Conservation (phyloP, 805 yeast genomes). For the Kregervanrija pseudodelftensis region DNA sequence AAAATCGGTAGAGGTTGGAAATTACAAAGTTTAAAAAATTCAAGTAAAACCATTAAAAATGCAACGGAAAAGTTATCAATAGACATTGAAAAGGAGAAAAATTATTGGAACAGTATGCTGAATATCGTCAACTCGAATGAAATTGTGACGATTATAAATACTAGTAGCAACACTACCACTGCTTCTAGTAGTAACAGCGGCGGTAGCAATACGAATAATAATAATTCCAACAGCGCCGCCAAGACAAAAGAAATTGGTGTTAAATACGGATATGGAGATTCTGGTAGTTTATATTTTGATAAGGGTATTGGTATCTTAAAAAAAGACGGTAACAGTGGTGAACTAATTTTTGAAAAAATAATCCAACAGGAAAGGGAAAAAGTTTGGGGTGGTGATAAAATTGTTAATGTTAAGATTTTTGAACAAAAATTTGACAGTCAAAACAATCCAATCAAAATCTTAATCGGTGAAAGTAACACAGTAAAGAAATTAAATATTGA, state of each 20-base stretch:
- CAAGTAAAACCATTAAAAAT: conserved; percentile 42
- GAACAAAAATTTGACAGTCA: conserved; percentile 10
- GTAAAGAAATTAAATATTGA: neutral
- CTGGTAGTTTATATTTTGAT: conserved; percentile 73
- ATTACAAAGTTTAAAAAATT: conserved; percentile 53
- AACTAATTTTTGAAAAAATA: conserved; percentile 30
- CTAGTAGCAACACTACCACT: conserved; percentile 27
- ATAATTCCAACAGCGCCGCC: conserved; percentile 23
- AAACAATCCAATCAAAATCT: neutral
- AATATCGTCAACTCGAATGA: conserved; percentile 44
- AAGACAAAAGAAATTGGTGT: conserved; percentile 60
- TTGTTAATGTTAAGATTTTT: conserved; percentile 51
- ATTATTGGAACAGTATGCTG: conserved; percentile 55
- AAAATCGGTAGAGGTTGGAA: conserved; percentile 78
- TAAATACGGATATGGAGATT: conserved; percentile 85
- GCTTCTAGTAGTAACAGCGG: neutral
- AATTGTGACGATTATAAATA: conserved; percentile 59
- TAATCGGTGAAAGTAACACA: conserved; percentile 10
- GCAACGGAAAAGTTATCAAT: conserved; percentile 45
- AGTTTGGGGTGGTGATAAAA: conserved; percentile 30
- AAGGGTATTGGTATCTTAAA: conserved; percentile 70
- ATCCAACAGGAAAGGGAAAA: conserved; percentile 30
- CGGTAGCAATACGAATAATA: conserved; percentile 19
- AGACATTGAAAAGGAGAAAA: conserved; percentile 54
- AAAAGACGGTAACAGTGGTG: conserved; percentile 39